Evolutionary conservation across 73 alveolate species (phyloP).

Genomic region (Symbiodinium pilosum): DNA sequence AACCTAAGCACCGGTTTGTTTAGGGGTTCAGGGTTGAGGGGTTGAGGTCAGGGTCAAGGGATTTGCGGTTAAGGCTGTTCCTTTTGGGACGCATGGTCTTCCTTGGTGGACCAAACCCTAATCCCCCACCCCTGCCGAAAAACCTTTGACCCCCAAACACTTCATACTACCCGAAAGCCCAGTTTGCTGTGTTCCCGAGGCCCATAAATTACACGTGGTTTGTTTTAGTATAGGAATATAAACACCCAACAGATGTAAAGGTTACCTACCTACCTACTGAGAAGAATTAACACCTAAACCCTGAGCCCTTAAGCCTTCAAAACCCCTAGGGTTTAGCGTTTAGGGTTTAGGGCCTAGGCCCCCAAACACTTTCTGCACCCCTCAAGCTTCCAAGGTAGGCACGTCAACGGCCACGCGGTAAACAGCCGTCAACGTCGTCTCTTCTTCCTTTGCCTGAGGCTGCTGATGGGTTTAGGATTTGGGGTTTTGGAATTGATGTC

Average conservation of each 20-base stretch:
- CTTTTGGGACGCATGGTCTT: no score
- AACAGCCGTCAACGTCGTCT: conserved; percentile 55
- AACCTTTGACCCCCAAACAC: neutral
- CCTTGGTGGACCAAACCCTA: neutral
- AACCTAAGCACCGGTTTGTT: no score
- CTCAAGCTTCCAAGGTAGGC: neutral
- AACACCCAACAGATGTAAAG: no score
- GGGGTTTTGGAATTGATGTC: neutral
- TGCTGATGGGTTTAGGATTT: neutral
- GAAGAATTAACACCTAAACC: neutral
- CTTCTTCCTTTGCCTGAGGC: neutral
- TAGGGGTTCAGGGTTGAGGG: neutral
- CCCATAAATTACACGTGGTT: no score
- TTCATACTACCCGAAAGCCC: neutral
- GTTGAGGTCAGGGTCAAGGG: neutral
- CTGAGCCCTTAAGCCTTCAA: no score
- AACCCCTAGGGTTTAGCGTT: no score
- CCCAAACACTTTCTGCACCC: no score
- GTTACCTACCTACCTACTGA: no score
- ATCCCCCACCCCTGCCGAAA: neutral
- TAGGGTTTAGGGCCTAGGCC: no score
- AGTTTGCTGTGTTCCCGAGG: no score
- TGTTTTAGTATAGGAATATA: no score
- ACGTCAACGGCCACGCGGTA: conserved; percentile 51
- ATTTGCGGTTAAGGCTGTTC: neutral